Conservation (phyloP, 495 filamentous ascomycete genomes). For the Neurospora sp. region DNA sequence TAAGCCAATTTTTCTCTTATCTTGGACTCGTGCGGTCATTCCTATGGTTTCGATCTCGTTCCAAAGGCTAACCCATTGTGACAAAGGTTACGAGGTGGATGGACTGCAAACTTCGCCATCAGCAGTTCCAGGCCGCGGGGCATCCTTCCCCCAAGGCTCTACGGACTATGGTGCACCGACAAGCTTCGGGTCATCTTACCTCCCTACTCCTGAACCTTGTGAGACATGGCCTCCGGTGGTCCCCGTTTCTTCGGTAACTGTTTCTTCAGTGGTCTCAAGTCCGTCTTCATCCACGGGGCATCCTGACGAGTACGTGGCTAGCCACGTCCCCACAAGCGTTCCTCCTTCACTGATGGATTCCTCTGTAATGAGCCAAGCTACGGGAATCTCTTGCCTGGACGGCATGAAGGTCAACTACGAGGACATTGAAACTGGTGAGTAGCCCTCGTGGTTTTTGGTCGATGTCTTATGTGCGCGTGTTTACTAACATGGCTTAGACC, state of each 20-base stretch:
- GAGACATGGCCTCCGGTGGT: constrained; percentile 25
- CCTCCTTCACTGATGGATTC: constrained; percentile 26
- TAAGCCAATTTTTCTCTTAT: constrained; percentile 9
- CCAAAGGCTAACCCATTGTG: constrained; percentile 13
- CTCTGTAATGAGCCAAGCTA: constrained; percentile 11
- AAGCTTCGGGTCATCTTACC: constrained; percentile 18
- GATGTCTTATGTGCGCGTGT: background rate
- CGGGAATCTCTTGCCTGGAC: constrained; percentile 9
- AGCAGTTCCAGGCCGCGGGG: constrained; percentile 7
- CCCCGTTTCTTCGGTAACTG: constrained; percentile 13
- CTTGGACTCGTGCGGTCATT: background rate
- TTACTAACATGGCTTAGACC: background rate
- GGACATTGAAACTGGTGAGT: constrained; percentile 16
- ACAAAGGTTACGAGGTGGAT: constrained; percentile 12
- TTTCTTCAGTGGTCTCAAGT: constrained; percentile 31
- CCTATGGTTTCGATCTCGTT: constrained; percentile 9
- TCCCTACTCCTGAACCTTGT: constrained; percentile 24
- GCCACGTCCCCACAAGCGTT: constrained; percentile 29
- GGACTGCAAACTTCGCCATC: constrained; percentile 3
- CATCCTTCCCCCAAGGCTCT: constrained; percentile 6
- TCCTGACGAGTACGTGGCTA: constrained; percentile 27
- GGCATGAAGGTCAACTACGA: constrained; percentile 12
- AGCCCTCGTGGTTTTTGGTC: background rate
- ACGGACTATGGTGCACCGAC: constrained; percentile 10
- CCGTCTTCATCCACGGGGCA: constrained; percentile 29